Base-by-base conservation (phyloP, 768 basidiomycete species). In the Suillus bovinus region DNA sequence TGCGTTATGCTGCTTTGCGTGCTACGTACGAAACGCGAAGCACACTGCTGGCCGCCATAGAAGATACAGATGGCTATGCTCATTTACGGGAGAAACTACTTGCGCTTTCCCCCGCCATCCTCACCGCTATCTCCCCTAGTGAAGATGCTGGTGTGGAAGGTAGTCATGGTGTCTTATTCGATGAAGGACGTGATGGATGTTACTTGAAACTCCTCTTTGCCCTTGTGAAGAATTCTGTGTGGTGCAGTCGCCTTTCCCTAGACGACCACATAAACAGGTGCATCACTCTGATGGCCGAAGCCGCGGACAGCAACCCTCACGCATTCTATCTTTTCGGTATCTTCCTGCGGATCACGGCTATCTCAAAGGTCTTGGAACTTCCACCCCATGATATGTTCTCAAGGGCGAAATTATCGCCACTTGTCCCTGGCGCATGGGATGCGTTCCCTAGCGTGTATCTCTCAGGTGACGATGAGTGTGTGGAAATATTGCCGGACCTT, bases 1-100 rank as follows among this genome's bases (percentile, higher is more conserved):
- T 63, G 27, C 62, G 62, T 33, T 38, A 63, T 42, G 47, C 60
- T 44, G 62, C 62, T n/a, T 24, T 63, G 33, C 49, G 47, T 29
- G 60, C 59, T 20, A 56, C 55, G 39, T 56, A 2, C 16, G 55
- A 56, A 56, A 11, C 24, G 17, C 55, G 55, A 39, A 27, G 27
- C 20, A 27, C 55, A 17, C 24, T 56, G 4, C 24, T 39, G 16
- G 38, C 55, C 4, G 38, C 38, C 10, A 41, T 39, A 29, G 55
- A 39, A 39, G 38, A 56, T 27, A 39, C 38, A 39, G 38, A 56
- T 39, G 38, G 55, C 39, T 20, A 38, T 39, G 38, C 10, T 17
- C 7, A 39, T 27, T n/a, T 56, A 27, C 38, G 55, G 38, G 55
- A 56, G 36, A 38, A 56, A 39, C 17, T 56, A 56, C 55, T 56